Evolutionary conservation across 345 rosid genomes (phyloP).

Genomic region (Dimocarpus longan): DNA sequence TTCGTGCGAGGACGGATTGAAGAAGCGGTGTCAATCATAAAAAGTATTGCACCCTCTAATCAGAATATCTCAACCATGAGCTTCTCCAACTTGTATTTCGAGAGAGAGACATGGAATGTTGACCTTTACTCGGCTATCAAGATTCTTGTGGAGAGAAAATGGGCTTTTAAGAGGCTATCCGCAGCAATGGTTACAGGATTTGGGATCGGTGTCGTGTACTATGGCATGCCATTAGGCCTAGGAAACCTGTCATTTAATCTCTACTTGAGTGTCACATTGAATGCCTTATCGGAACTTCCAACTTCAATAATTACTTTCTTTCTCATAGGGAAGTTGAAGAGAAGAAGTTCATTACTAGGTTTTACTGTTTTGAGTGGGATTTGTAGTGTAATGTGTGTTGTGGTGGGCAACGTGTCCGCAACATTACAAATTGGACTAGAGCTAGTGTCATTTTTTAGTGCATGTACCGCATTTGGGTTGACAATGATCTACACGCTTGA

Average conservation of each 20-base stretch:
- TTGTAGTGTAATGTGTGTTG: slow-evolving; percentile 44
- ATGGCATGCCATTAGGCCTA: slow-evolving; percentile 73
- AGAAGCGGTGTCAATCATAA: slow-evolving; percentile 57
- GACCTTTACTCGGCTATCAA: slow-evolving; percentile 50
- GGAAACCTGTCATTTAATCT: slow-evolving; percentile 54
- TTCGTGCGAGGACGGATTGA: slow-evolving; percentile 48
- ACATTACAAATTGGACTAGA: slow-evolving; percentile 53
- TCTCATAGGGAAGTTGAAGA: slow-evolving; percentile 42
- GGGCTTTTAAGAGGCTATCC: slow-evolving; percentile 53
- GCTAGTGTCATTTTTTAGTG: slow-evolving; percentile 56
- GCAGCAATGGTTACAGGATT: slow-evolving; percentile 46
- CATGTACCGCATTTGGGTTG: slow-evolving; percentile 48
- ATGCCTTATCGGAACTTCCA: slow-evolving; percentile 71
- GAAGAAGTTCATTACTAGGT: slow-evolving; percentile 42
- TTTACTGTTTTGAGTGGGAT: slow-evolving; percentile 48
- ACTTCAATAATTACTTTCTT: slow-evolving; percentile 48
- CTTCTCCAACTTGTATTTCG: slow-evolving; percentile 36
- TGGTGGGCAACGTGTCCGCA: slow-evolving; percentile 23
- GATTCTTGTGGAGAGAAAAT: slow-evolving; percentile 41
- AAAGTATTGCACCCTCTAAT: slow-evolving; percentile 37
- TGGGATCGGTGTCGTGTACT: slow-evolving; percentile 68
- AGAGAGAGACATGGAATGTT: slow-evolving; percentile 32
- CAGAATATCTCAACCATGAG: slow-evolving; percentile 21
- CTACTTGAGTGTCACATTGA: slow-evolving; percentile 60
- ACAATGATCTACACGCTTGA: slow-evolving; percentile 55